These are phyloP conservation scores for Uncinocarpus reesii DNA, from an alignment of 2,329 filamentous ascomycete species.

Conservation along the genomic window DNA sequence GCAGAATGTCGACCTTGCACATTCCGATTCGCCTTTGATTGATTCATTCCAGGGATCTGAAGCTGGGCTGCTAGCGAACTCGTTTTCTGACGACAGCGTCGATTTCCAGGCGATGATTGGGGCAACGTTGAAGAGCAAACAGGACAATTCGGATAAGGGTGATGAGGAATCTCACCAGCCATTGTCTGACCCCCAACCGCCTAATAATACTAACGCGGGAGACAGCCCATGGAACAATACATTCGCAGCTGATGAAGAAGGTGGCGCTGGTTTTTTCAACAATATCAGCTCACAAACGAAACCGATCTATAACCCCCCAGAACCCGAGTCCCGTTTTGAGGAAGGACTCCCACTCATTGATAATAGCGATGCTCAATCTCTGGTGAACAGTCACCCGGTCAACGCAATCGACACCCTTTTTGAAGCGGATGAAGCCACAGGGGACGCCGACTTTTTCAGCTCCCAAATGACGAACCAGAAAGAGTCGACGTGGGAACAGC, in stretches of 20 bases:
- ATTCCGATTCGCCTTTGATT: not conserved
- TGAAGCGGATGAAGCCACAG: slow-evolving; percentile 31
- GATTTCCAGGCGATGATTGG: slow-evolving; percentile 8
- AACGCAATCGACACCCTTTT: slow-evolving; percentile 26
- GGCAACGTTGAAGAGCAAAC: not conserved
- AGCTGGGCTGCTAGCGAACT: slow-evolving; percentile 5
- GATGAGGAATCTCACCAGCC: not conserved
- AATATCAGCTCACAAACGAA: slow-evolving; percentile 38
- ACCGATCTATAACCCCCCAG: slow-evolving; percentile 29
- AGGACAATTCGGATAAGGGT: not conserved
- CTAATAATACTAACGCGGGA: not conserved
- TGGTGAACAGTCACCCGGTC: slow-evolving; percentile 22
- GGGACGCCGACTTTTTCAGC: slow-evolving; percentile 32
- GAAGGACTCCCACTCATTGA: slow-evolving; percentile 56
- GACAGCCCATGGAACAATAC: slow-evolving; percentile 32
- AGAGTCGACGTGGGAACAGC: slow-evolving; percentile 15
- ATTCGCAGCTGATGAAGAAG: slow-evolving; percentile 40
- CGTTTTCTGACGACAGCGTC: slow-evolving; percentile 7
- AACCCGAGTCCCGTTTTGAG: slow-evolving; percentile 52
- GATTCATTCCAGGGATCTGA: slow-evolving; percentile 3
- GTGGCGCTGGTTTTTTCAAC: slow-evolving; percentile 52
- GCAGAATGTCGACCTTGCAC: too few relatives aligned
- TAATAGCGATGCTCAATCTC: slow-evolving; percentile 28
- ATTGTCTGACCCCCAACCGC: not conserved
- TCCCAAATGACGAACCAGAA: slow-evolving; percentile 16